These are phyloP conservation scores for Aureobasidium leucospermi DNA, from an alignment of 2,329 filamentous ascomycete genomes.

Conservation along the genomic window DNA sequence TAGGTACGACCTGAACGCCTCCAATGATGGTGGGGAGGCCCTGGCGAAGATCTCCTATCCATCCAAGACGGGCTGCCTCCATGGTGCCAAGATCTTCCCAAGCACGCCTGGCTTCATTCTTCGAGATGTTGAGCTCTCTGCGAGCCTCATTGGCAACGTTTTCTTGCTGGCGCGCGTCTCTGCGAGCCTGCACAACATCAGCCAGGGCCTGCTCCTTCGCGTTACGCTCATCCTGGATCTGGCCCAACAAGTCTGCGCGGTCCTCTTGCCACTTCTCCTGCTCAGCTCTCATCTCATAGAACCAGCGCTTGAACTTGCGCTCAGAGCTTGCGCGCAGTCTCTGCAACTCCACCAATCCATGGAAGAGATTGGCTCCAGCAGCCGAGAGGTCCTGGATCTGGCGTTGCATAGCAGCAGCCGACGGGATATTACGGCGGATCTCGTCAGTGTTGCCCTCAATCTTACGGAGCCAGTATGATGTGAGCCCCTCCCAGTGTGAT, in stretches of 20 bases:
- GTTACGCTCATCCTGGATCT: conserved; percentile 66
- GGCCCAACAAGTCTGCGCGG: conserved; percentile 69
- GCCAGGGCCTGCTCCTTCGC: conserved; percentile 41
- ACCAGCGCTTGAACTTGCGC: conserved; percentile 97
- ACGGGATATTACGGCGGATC: conserved; percentile 63
- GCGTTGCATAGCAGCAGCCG: conserved; percentile 80
- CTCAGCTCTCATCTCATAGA: conserved; percentile 86
- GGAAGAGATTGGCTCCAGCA: conserved; percentile 92
- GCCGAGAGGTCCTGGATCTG: conserved; percentile 97
- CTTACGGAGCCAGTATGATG: conserved; percentile 92
- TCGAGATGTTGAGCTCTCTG: conserved; percentile 87
- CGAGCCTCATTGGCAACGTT: conserved; percentile 69
- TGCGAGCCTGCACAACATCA: too few relatives aligned
- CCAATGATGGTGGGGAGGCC: conserved; percentile 85
- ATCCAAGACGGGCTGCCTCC: conserved; percentile 87
- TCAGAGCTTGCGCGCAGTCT: conserved; percentile 89
- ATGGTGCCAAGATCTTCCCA: conserved; percentile 95
- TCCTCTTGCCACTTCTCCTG: conserved; percentile 79
- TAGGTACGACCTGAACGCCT: conserved; percentile 90
- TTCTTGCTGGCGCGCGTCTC: too few relatives aligned
- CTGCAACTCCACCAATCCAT: conserved; percentile 93
- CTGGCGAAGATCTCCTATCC: conserved; percentile 74
- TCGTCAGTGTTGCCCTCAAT: conserved; percentile 87
- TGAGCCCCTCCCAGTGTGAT: conserved; percentile 95
- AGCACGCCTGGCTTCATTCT: conserved; percentile 87